Evolutionary conservation across 1,284 basidiomycete genomes (phyloP).

Genomic region (Porodaedalea pini): DNA sequence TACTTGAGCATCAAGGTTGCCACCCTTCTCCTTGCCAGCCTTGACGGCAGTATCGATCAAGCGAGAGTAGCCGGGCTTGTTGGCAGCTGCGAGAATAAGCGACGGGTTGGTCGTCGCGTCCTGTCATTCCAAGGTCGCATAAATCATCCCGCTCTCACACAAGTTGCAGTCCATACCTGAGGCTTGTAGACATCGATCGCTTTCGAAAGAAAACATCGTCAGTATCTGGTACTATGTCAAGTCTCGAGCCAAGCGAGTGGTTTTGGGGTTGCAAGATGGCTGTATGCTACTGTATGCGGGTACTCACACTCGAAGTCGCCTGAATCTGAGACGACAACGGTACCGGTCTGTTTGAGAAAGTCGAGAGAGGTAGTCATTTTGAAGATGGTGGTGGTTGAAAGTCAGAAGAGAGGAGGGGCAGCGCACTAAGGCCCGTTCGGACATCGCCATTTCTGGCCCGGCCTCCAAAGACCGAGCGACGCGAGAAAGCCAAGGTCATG

Average conservation of each 20-base stretch:
- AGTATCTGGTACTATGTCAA: slow-evolving; percentile 12
- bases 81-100: slow-evolving; percentile 88
- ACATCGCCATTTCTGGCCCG: too few species aligned
- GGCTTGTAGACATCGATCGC: slow-evolving; percentile 92
- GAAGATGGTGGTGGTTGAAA: slow-evolving; percentile 12
- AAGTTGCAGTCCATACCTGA: slow-evolving; percentile 49
- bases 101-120: slow-evolving; percentile 96
- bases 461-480: too few species aligned
- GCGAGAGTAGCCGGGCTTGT: slow-evolving; percentile 82
- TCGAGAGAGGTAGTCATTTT: slow-evolving; percentile 86
- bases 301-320: slow-evolving; percentile 79
- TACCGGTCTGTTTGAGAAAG: slow-evolving; percentile 84
- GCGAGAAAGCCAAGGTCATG: too few species aligned
- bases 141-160: not conserved
- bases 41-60: slow-evolving; percentile 83
- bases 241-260: not conserved
- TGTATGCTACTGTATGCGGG: slow-evolving; percentile 7
- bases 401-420: not conserved
- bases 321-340: slow-evolving; percentile 92
- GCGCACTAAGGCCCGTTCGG: too few species aligned
- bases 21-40: slow-evolving; percentile 81
- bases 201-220: slow-evolving; percentile 33
- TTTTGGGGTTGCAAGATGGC: not conserved
- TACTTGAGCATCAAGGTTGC: slow-evolving; percentile 66
- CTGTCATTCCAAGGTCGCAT: slow-evolving; percentile 34